phyloP scores from a whole-genome alignment of 192 early-diverging fungal genomes.

The Backusella morwellensis region DNA sequence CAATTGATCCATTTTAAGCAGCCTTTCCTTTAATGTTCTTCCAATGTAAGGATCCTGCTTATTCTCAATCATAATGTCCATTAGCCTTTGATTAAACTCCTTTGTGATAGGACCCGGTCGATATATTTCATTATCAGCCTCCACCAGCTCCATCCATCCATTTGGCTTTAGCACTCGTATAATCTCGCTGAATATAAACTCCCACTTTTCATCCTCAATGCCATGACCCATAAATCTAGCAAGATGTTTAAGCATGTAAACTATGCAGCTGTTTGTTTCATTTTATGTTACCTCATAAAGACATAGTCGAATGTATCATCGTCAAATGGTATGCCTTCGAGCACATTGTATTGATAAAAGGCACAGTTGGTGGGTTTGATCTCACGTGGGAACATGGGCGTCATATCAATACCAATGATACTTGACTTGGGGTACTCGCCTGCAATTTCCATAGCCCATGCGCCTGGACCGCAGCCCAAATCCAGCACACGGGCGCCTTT shows the following conservation, averaged over 20 bases:
- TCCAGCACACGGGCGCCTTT: constrained; percentile 37
- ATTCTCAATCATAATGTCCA: constrained; percentile 9
- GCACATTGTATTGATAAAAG: constrained; percentile 31
- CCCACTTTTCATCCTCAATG: constrained; percentile 41
- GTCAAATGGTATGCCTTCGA: constrained; percentile 35
- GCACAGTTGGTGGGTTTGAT: constrained; percentile 35
- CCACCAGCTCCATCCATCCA: constrained; percentile 50
- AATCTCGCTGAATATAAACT: constrained; percentile 34
- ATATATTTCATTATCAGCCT: constrained; percentile 28
- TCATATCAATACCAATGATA: constrained; percentile 37
- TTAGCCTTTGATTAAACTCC: constrained; percentile 17
- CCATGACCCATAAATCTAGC: constrained; percentile 31
- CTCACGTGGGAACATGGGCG: constrained; percentile 25
- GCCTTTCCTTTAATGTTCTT: constrained; percentile 18
- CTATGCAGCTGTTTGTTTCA: background rate
- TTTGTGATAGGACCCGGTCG: constrained; percentile 30
- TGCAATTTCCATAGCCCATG: constrained; percentile 41
- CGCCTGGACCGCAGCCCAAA: constrained; percentile 39
- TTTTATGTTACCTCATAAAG: constrained; percentile 35
- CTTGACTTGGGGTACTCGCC: constrained; percentile 40
- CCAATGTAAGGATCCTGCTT: constrained; percentile 25
- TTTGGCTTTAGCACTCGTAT: constrained; percentile 49
- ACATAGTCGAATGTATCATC: constrained; percentile 53
- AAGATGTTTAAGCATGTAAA: background rate
- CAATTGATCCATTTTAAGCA: constrained; percentile 14